A percentile compares a stretch with the other conserved stretches of the same genome.
Evolutionary conservation across 805 yeast genomes (phyloP).

Genomic region (Yarrowia divulgata): DNA sequence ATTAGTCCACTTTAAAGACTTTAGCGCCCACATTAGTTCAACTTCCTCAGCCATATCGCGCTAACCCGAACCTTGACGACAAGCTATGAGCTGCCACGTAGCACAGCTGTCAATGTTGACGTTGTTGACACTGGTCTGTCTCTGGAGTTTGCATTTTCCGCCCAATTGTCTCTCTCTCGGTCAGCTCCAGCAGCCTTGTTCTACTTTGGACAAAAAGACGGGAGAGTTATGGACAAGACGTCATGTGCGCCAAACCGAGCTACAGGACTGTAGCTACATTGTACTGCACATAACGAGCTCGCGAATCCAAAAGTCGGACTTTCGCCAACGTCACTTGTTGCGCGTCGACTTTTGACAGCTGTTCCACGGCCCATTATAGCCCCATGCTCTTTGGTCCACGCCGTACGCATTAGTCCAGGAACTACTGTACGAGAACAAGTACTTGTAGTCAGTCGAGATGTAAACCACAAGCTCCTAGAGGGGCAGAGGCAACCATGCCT

Average conservation of each 20-base stretch:
- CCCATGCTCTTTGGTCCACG: slow-evolving; percentile 23
- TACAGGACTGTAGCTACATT: background rate
- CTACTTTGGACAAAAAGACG: background rate
- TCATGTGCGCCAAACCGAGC: background rate
- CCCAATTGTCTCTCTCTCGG: no score
- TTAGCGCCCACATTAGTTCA: slow-evolving; percentile 8
- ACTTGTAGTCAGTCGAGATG: no score
- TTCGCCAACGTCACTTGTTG: background rate
- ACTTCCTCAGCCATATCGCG: background rate
- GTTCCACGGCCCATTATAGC: background rate
- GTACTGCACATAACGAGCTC: no score
- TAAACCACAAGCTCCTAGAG: no score
- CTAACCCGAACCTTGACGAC: background rate
- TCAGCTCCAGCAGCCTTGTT: no score
- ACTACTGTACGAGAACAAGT: no score
- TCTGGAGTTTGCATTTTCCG: background rate
- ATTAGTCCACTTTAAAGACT: background rate
- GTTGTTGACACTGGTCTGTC: background rate
- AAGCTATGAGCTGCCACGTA: slow-evolving; percentile 4
- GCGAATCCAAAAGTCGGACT: background rate
- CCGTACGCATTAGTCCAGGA: slow-evolving; percentile 7
- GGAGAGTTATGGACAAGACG: background rate
- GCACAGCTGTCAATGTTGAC: background rate
- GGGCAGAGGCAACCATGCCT: no score
- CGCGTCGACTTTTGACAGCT: slow-evolving; percentile 4